phyloP scores from a whole-genome alignment of 108 stramenopile species.

The Fragilaria radians region DNA sequence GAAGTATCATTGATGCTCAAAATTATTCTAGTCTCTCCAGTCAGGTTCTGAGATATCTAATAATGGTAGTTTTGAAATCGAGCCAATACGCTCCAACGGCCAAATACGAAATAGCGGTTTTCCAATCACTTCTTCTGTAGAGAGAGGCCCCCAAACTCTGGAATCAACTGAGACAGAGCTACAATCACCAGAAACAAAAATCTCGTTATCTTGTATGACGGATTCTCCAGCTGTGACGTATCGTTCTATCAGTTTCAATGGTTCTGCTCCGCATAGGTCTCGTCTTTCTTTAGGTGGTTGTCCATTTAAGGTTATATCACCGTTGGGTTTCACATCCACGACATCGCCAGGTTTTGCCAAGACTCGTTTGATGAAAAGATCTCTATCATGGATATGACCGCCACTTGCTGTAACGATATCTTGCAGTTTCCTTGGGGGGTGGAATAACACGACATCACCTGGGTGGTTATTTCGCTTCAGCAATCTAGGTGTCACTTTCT shows the following conservation, averaged over 20 bases:
- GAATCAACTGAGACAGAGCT: constrained; percentile 57
- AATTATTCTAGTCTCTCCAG: neutral
- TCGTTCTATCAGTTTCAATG: constrained; percentile 33
- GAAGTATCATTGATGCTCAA: too few relatives aligned
- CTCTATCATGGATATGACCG: constrained; percentile 29
- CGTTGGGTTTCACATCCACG: constrained; percentile 28
- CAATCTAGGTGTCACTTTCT: constrained; percentile 43
- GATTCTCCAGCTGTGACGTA: constrained; percentile 11
- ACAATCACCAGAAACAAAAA: constrained; percentile 64
- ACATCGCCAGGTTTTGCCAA: constrained; percentile 46
- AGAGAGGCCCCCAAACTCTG: constrained; percentile 53
- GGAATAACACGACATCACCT: constrained; percentile 50
- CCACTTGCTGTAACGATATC: constrained; percentile 29
- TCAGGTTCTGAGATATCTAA: neutral
- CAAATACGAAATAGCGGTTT: constrained; percentile 31
- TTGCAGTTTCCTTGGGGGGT: constrained; percentile 30
- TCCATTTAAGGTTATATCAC: constrained; percentile 34
- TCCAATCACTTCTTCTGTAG: constrained; percentile 33
- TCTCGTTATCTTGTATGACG: constrained; percentile 8
- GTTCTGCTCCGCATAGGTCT: constrained; percentile 34
- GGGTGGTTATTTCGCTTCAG: neutral
- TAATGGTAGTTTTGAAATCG: constrained; percentile 2
- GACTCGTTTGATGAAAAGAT: constrained; percentile 66
- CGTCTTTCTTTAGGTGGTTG: constrained; percentile 15
- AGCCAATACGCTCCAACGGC: constrained; percentile 31